Percentiles rank a stretch among this genome's conserved stretches.
phyloP scores from a whole-genome alignment of 208 protist species.

The Leptomonas seymouri region DNA sequence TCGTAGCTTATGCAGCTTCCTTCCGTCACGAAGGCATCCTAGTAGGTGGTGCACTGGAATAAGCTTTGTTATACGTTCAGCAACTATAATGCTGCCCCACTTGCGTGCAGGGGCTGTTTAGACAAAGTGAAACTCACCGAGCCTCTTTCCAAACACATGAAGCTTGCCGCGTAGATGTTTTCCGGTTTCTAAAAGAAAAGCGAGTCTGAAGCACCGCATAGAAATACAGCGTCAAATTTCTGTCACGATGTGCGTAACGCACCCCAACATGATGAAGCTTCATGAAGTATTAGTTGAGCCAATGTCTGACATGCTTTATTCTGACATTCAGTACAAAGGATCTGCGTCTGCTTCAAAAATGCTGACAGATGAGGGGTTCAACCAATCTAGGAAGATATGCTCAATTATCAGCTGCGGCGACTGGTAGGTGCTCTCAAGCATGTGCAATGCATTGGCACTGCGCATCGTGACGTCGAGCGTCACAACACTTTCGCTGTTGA shows the following conservation, averaged over 20 bases:
- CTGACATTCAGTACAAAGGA: conserved; percentile 79
- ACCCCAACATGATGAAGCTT: conserved; percentile 86
- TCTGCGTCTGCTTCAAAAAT: conserved; percentile 39
- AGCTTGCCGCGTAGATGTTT: conserved; percentile 76
- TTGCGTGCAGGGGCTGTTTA: conserved; percentile 93
- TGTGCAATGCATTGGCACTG: conserved; percentile 42
- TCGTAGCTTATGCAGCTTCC: conserved; percentile 1
- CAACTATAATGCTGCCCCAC: conserved; percentile 70
- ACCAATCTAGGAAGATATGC: conserved; percentile 29
- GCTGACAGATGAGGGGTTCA: conserved; percentile 19
- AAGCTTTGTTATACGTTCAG: conserved; percentile 57
- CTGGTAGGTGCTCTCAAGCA: conserved; percentile 46
- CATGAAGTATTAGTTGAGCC: conserved; percentile 93
- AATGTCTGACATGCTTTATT: conserved; percentile 64
- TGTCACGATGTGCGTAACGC: conserved; percentile 88
- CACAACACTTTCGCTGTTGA: conserved; percentile 90
- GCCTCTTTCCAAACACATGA: conserved; percentile 50
- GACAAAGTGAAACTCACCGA: conserved; percentile 95
- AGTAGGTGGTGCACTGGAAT: conserved; percentile 19
- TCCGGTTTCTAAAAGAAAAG: conserved; percentile 12
- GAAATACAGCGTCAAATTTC: conserved; percentile 59
- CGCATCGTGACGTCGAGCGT: conserved; percentile 96
- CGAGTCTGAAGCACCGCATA: conserved; percentile 3
- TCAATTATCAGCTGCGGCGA: conserved; percentile 31
- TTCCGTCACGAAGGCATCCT: conserved; percentile 26